These are phyloP conservation scores for Crithidia expoeki DNA, from an alignment of 208 protist genomes.

Conservation along the genomic window DNA sequence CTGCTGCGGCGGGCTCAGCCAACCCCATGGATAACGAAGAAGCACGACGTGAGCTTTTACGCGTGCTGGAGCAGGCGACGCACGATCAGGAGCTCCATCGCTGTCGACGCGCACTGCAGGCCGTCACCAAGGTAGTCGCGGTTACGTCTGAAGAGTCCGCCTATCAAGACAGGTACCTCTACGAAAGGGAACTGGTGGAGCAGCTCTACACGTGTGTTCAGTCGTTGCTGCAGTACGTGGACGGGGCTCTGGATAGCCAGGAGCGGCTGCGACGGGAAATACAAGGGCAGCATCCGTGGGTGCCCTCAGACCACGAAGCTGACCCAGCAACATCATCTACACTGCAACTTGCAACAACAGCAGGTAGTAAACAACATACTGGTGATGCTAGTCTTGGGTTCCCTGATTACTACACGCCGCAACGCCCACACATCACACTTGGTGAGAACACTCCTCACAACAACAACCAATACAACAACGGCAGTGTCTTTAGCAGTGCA, in stretches of 20 bases:
- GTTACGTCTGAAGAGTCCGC: conserved; percentile 27
- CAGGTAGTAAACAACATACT: too few relatives aligned
- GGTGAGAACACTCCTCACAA: conserved; percentile 2
- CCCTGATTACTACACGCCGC: conserved; percentile 26
- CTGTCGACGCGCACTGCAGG: conserved; percentile 59
- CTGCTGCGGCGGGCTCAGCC: not conserved
- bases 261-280: conserved; percentile 65
- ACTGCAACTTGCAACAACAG: not conserved
- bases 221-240: conserved; percentile 65
- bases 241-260: conserved; percentile 69
- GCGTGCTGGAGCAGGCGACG: conserved; percentile 65
- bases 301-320: not conserved
- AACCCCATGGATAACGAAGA: conserved; percentile 62
- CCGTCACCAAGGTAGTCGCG: conserved; percentile 42
- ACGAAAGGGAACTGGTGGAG: conserved; percentile 44
- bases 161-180: conserved; percentile 25
- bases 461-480: conserved; percentile 4
- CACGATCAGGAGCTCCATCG: conserved; percentile 78
- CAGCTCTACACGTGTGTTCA: conserved; percentile 62
- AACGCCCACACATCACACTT: conserved; percentile 16
- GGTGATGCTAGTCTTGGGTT: not conserved
- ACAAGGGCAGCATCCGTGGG: conserved; percentile 14
- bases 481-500: conserved; percentile 19
- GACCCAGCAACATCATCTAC: not conserved
- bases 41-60: conserved; percentile 64